A percentile compares a stretch with the other conserved stretches of the same genome.
These are phyloP conservation scores for Pythium oligandrum DNA, from an alignment of 352 stramenopile genomes.

Conservation along the genomic window DNA sequence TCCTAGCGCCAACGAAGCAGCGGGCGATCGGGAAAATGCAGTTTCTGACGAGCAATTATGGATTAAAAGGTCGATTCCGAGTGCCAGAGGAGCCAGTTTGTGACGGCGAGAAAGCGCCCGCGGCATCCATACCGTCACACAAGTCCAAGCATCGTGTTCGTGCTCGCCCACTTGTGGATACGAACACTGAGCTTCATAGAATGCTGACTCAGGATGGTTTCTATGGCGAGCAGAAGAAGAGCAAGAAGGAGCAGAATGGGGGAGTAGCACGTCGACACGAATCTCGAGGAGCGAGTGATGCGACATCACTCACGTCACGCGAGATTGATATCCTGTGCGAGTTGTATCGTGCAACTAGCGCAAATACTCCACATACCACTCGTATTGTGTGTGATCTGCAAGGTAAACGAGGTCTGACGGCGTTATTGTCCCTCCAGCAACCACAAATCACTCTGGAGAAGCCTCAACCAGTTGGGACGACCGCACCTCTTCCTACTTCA, in stretches of 20 bases:
- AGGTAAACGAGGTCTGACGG: constrained; percentile 36
- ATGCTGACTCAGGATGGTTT: constrained; percentile 63
- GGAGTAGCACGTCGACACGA: no score
- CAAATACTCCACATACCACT: constrained; percentile 18
- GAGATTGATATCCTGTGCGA: constrained; percentile 63
- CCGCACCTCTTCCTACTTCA: neutral
- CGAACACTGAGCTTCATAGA: constrained; percentile 61
- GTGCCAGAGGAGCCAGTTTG: neutral
- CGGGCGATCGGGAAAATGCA: constrained; percentile 65
- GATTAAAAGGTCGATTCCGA: constrained; percentile 41
- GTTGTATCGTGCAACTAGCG: constrained; percentile 28
- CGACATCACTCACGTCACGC: constrained; percentile 44
- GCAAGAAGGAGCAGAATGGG: no score
- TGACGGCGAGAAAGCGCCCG: no score
- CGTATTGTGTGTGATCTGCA: constrained; percentile 56
- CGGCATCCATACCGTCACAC: constrained; percentile 5
- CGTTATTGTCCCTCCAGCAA: constrained; percentile 41
- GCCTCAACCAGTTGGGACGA: neutral
- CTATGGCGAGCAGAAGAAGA: constrained; percentile 20
- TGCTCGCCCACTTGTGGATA: constrained; percentile 65
- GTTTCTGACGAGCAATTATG: constrained; percentile 88
- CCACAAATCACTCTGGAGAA: constrained; percentile 4
- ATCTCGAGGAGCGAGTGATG: constrained; percentile 23
- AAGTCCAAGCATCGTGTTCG: constrained; percentile 61
- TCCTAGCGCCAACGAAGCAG: no score